A percentile compares a stretch with the other conserved stretches of the same genome.
Conservation (phyloP, 2,329 filamentous ascomycete species). For the Ophiosphaerella narmari region DNA sequence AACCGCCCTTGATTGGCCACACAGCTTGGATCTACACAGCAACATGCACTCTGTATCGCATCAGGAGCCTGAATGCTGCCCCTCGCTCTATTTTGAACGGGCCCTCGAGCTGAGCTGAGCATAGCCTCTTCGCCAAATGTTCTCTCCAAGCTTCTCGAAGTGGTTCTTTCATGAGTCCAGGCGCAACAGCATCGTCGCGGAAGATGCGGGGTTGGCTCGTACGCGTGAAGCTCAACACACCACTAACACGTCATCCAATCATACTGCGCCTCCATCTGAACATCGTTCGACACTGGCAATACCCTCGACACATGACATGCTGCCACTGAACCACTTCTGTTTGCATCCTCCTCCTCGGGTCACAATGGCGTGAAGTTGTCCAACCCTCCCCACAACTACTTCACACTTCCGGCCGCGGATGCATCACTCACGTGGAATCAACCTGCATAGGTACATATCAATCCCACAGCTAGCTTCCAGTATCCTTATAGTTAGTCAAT, state of each 20-base stretch:
- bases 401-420: conserved; percentile 28
- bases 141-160: neutral
- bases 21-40: conserved; percentile 23
- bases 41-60: conserved; percentile 15
- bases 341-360: conserved; percentile 3
- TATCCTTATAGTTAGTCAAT: too few relatives aligned
- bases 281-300: neutral
- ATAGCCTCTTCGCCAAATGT: neutral
- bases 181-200: neutral
- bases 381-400: too few relatives aligned
- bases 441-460: too few relatives aligned
- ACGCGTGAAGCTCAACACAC: conserved; percentile 30
- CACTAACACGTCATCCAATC: conserved; percentile 5
- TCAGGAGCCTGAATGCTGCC: conserved; percentile 17
- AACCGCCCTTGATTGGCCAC: conserved; percentile 26
- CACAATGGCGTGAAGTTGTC: conserved; percentile 5
- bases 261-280: too few relatives aligned
- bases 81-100: conserved; percentile 5
- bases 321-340: conserved; percentile 3
- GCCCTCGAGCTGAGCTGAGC: neutral
- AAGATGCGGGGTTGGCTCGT: conserved; percentile 31
- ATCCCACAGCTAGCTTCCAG: too few relatives aligned
- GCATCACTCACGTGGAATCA: neutral
- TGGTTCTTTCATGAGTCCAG: neutral
- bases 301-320: conserved; percentile 19